Evolutionary conservation across 495 filamentous ascomycete genomes (phyloP).

Genomic region (Copromyces sp.): DNA sequence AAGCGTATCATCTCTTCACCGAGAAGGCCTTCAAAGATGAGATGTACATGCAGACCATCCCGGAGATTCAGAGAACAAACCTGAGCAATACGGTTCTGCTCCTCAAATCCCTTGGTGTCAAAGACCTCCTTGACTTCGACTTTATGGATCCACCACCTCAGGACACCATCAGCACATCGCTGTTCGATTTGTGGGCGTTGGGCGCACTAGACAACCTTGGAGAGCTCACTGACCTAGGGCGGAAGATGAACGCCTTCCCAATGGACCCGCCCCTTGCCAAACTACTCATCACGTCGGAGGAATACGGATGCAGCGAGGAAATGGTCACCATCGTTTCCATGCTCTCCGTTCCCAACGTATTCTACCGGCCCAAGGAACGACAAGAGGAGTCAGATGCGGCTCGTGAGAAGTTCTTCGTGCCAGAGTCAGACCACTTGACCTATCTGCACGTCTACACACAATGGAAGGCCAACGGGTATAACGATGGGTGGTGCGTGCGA

Average conservation of each 20-base stretch:
- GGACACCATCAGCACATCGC: constrained; percentile 91
- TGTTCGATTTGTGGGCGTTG: constrained; percentile 97
- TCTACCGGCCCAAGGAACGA: constrained; percentile 94
- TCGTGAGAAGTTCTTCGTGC: constrained; percentile 97
- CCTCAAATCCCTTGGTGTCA: constrained; percentile 89
- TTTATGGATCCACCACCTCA: constrained; percentile 99
- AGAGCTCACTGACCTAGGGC: constrained; percentile 76
- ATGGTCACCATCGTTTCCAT: constrained; percentile 98
- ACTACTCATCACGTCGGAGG: constrained; percentile 76
- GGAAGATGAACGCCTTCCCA: constrained; percentile 92
- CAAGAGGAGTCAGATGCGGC: constrained; percentile 95
- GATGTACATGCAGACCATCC: constrained; percentile 94
- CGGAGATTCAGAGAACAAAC: constrained; percentile 96
- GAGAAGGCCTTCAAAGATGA: constrained; percentile 94
- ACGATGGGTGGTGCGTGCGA: constrained; percentile 80
- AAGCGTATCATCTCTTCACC: constrained; percentile 90
- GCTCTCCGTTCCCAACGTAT: constrained; percentile 92
- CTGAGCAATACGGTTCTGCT: constrained; percentile 89
- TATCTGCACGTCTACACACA: constrained; percentile 93
- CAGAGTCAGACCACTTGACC: constrained; percentile 93
- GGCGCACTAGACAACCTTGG: constrained; percentile 91
- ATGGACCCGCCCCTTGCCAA: constrained; percentile 95
- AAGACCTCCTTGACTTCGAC: constrained; percentile 91
- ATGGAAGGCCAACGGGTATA: constrained; percentile 85
- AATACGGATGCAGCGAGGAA: constrained; percentile 90